Conservation (phyloP, 2,329 filamentous ascomycete genomes). For the Scedosporium minutisporum region DNA sequence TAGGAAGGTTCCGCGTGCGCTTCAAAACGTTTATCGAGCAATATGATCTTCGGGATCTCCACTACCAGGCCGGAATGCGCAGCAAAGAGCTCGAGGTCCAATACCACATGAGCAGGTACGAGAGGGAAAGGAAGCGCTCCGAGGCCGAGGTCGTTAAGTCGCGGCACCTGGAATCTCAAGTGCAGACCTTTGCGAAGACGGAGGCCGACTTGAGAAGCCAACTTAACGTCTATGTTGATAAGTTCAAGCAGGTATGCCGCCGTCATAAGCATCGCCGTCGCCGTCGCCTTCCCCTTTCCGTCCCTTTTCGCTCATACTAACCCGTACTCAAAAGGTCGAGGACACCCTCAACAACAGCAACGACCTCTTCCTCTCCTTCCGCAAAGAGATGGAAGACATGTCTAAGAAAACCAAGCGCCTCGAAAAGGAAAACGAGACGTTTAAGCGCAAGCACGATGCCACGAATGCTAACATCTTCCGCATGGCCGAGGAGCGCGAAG, state of each 20-base stretch:
- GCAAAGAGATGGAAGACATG: constrained; percentile 99
- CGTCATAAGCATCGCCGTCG: constrained; percentile 11
- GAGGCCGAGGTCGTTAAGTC: constrained; percentile 73
- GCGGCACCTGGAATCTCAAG: constrained; percentile 79
- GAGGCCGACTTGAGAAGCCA: constrained; percentile 90
- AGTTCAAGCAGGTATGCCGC: constrained; percentile 88
- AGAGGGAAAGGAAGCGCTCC: constrained; percentile 80
- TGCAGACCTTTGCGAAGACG: constrained; percentile 91
- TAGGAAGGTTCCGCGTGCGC: constrained; percentile 61
- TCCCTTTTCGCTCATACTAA: not conserved
- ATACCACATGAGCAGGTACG: constrained; percentile 77
- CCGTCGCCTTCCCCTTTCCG: constrained; percentile 12
- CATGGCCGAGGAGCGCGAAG: constrained; percentile 92
- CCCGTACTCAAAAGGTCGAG: constrained; percentile 59
- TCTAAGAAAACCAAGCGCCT: constrained; percentile 96
- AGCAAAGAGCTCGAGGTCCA: constrained; percentile 95
- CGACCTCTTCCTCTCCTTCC: constrained; percentile 90
- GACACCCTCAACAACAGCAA: constrained; percentile 98
- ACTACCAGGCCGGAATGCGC: constrained; percentile 84
- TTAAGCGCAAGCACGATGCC: constrained; percentile 86
- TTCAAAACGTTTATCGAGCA: constrained; percentile 95
- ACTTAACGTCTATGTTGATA: constrained; percentile 96
- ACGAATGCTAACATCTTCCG: constrained; percentile 92
- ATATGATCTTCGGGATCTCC: constrained; percentile 88
- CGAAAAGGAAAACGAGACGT: constrained; percentile 88